Percentiles rank a stretch among this genome's conserved stretches.
Conservation (phyloP, 2,329 filamentous ascomycete species). For the Cladophialophora chaetospira region DNA sequence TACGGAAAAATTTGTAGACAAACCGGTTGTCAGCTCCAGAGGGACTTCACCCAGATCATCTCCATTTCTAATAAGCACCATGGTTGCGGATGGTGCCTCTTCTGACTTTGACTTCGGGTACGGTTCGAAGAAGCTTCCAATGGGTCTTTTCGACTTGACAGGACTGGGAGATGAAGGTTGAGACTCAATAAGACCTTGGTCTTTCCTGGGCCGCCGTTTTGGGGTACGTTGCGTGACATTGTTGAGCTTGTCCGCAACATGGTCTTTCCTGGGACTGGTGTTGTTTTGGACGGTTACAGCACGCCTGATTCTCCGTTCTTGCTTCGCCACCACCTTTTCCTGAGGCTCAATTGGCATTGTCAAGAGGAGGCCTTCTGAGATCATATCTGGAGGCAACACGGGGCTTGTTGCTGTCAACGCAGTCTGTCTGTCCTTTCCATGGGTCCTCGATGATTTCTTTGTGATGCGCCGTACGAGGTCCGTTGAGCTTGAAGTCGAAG, state of each 20-base stretch:
- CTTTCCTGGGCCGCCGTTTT: conserved; percentile 6
- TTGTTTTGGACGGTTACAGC: too few relatives aligned
- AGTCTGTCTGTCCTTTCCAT: neutral
- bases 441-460: neutral
- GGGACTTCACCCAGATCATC: neutral
- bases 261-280: too few relatives aligned
- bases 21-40: conserved; percentile 3
- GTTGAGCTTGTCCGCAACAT: neutral
- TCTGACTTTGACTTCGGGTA: conserved; percentile 6
- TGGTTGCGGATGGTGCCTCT: neutral
- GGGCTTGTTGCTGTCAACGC: neutral
- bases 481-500: conserved; percentile 15
- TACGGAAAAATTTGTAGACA: neutral
- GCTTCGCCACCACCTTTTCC: too few relatives aligned
- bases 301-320: neutral
- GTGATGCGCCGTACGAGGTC: neutral
- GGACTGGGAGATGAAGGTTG: neutral
- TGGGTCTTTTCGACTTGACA: conserved; percentile 1
- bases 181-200: neutral
- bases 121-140: conserved; percentile 26
- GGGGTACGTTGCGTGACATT: conserved; percentile 13
- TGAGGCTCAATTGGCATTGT: too few relatives aligned
- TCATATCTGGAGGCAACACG: neutral
- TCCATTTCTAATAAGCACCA: neutral
- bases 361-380: too few relatives aligned